Conservation (phyloP, 192 early-diverging fungal species). For the Podila clonocystis region DNA sequence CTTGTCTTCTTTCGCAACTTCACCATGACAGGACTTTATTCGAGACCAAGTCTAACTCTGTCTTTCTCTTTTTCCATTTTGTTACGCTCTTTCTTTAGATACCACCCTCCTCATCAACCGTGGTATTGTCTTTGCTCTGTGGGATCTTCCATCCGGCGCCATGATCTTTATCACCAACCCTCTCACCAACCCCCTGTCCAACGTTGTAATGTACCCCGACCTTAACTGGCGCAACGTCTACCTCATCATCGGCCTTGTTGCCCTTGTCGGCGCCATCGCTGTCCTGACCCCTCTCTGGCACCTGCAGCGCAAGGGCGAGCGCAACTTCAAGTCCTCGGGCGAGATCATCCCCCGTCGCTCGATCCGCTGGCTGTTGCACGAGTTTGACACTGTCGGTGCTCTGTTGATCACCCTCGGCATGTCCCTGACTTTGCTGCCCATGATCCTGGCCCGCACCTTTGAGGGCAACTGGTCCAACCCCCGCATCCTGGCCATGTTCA, state of each 20-base stretch:
- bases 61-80: not conserved
- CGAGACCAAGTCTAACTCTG: not conserved
- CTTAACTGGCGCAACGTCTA: constrained; percentile 41
- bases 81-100: constrained; percentile 20
- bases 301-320: constrained; percentile 20
- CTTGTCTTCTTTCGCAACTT: not conserved
- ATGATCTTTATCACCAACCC: constrained; percentile 26
- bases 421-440: constrained; percentile 29
- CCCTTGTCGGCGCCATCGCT: constrained; percentile 25
- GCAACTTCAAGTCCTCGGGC: not conserved
- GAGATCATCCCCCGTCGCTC: constrained; percentile 2
- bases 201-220: not conserved
- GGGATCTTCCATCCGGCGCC: constrained; percentile 29
- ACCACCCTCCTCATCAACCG: constrained; percentile 36
- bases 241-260: constrained; percentile 17
- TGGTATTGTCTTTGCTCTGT: constrained; percentile 42
- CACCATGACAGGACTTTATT: not conserved
- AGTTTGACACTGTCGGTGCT: constrained; percentile 43
- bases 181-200: constrained; percentile 22
- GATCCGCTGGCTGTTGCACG: constrained; percentile 37
- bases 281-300: constrained; percentile 41
- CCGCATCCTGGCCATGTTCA: constrained; percentile 37
- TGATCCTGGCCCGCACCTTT: constrained; percentile 35
- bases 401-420: constrained; percentile 33
- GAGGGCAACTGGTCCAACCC: constrained; percentile 37